A percentile compares a stretch with the other conserved stretches of the same genome.
These are phyloP conservation scores for Aspergillus affinis DNA, from an alignment of 495 filamentous ascomycete genomes.

Conservation along the genomic window DNA sequence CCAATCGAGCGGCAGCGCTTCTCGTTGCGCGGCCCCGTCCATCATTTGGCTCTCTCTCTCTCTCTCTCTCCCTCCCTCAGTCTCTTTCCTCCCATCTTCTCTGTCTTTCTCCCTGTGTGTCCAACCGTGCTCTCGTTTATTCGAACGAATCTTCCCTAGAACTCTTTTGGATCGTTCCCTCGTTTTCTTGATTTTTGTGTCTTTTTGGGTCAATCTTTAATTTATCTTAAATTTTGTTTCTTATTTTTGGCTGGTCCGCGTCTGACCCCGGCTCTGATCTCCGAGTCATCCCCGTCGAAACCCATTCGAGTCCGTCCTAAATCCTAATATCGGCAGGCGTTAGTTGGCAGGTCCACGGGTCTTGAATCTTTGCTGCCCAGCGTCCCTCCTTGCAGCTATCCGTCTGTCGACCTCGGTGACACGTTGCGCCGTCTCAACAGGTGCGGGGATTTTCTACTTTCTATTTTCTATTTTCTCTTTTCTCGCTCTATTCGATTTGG, in stretches of 20 bases:
- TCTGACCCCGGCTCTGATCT: constrained; percentile 4
- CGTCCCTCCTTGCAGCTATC: constrained; percentile 25
- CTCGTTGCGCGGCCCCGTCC: constrained; percentile 4
- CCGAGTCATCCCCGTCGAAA: constrained; percentile 1
- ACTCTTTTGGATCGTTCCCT: constrained; percentile 3
- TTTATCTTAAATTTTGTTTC: not conserved
- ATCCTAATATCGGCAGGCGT: not conserved
- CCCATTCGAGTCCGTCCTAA: not conserved
- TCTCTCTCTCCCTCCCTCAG: constrained; percentile 1
- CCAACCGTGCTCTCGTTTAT: not conserved
- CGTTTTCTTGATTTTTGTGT: constrained; percentile 3
- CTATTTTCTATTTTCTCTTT: not conserved
- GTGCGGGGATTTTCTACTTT: constrained; percentile 9
- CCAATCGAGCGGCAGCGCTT: not conserved
- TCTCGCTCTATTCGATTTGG: not conserved
- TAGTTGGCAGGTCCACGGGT: constrained; percentile 2
- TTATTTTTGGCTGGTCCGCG: constrained; percentile 1
- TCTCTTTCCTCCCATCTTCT: constrained; percentile 4
- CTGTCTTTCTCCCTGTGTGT: not conserved
- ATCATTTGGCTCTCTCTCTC: constrained; percentile 5
- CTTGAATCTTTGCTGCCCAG: not conserved
- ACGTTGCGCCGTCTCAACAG: constrained; percentile 20
- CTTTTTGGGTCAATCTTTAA: not conserved
- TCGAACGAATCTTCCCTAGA: not conserved
- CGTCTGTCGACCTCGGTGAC: constrained; percentile 15